Evolutionary conservation across 2,329 filamentous ascomycete genomes (phyloP), one percentile per base, ranked within the genome.

Genomic region (Cadophora sp.): DNA sequence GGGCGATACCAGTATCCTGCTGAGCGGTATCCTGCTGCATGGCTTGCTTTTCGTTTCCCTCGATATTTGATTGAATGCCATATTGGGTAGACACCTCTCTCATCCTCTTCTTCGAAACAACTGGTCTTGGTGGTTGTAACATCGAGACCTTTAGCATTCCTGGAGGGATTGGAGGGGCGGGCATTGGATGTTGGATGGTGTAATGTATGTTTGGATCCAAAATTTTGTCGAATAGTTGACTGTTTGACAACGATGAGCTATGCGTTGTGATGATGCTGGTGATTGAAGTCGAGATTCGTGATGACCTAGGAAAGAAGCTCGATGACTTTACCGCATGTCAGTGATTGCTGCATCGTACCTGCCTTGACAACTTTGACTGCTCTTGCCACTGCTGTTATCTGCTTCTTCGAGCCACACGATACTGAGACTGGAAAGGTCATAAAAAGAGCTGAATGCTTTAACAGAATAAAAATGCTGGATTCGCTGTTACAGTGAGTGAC

Each of bases 201-300:
- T 58, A 58, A 43, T 16, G 33, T 58, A 58, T 58, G 55, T 58
- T 58, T 58, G 36, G 55, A 58, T 58, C 55, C 36, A 58, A 58
- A 58, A 41, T 14, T 18, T 20, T 58, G 22, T 43, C 53, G 20
- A 41, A 18, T 58, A 20, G 5, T 27, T 43, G 55, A 24, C 20
- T 27, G n/a, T 3, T 41, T 41, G 20, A 58, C 55, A 43, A 39
- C 36, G 36, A 27, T 0, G 20, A 58, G 11, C 20, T 16, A 43
- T 41, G 55, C 33, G 33, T 24, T 58, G 53, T 56, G 53, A 41
- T 58, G 36, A 58, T 41, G 24, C 36, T 48, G 45, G 9, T 48
- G n/a, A 30, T 58, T 58, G 33, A 41, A 20, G 3, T 58, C 13
- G 33, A 58, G 36, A 58, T 58, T 6, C 33, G 20, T 58, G 20